These are phyloP conservation scores for Cajanus cajan DNA, from an alignment of 306 rosid species.

Conservation along the genomic window DNA sequence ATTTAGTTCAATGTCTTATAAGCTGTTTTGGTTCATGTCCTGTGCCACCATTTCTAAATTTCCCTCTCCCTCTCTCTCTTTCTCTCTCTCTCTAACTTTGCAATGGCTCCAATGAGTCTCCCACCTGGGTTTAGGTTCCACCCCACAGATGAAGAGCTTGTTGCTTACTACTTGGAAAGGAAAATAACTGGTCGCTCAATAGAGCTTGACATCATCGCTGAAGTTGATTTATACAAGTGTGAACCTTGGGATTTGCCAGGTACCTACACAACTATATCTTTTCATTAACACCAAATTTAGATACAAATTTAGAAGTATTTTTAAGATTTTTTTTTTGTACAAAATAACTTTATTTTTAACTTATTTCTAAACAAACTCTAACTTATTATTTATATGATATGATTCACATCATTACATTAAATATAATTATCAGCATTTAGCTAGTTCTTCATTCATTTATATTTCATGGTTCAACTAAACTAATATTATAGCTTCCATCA, in stretches of 20 bases:
- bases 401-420: background rate
- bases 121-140: slow-evolving; percentile 99
- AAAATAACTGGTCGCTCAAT: slow-evolving; percentile 85
- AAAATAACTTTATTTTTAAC: no score
- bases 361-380: no score
- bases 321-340: no score
- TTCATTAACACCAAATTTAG: background rate
- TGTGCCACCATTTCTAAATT: slow-evolving; percentile 15
- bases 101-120: slow-evolving; percentile 93
- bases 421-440: background rate
- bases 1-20: slow-evolving; percentile 61
- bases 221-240: slow-evolving; percentile 92
- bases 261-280: background rate
- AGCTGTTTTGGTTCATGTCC: slow-evolving; percentile 38
- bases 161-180: slow-evolving; percentile 84
- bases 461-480: background rate
- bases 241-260: slow-evolving; percentile 99
- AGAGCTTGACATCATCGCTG: slow-evolving; percentile 92
- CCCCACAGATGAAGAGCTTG: slow-evolving; percentile 97
- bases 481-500: background rate
- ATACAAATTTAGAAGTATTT: no score
- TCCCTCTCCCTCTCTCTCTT: slow-evolving; percentile 16
- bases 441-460: background rate
- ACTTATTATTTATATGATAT: background rate
- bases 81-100: slow-evolving; percentile 14